Percentiles rank a stretch among this genome's conserved stretches.
Conservation (phyloP, 2,329 filamentous ascomycete species). For the Aspergillus quadrilineatus region DNA sequence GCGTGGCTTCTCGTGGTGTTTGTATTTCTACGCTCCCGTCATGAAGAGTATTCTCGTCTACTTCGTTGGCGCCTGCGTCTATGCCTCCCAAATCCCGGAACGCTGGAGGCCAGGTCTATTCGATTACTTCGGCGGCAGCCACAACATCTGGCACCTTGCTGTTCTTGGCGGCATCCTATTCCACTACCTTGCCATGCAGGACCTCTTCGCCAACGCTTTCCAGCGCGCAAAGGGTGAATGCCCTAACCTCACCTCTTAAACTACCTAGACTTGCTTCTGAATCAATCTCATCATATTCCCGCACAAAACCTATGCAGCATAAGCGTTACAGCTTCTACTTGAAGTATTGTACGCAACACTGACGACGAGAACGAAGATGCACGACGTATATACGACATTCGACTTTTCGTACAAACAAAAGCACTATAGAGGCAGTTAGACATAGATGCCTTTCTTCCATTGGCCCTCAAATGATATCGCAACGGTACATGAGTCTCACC, state of each 20-base stretch:
- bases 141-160: slow-evolving; percentile 96
- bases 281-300: neutral
- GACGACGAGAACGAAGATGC: neutral
- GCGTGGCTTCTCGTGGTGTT: slow-evolving; percentile 75
- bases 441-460: neutral
- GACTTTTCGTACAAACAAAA: slow-evolving; percentile 1
- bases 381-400: slow-evolving; percentile 8
- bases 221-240: slow-evolving; percentile 58
- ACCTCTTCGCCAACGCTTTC: slow-evolving; percentile 82
- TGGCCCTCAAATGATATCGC: neutral
- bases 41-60: slow-evolving; percentile 85
- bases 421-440: neutral
- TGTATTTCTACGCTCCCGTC: slow-evolving; percentile 85
- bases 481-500: neutral
- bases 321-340: neutral
- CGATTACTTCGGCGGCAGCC: slow-evolving; percentile 90
- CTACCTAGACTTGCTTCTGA: neutral
- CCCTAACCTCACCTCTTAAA: slow-evolving; percentile 30
- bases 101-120: slow-evolving; percentile 90
- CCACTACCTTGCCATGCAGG: slow-evolving; percentile 93
- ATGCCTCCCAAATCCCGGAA: slow-evolving; percentile 90
- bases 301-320: too few relatives aligned
- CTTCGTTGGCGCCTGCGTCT: slow-evolving; percentile 77
- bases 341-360: neutral
- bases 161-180: slow-evolving; percentile 96